Percentiles rank a stretch among this genome's conserved stretches.
Evolutionary conservation across 805 yeast genomes (phyloP).

Genomic region (Komagataella kurtzmanii): DNA sequence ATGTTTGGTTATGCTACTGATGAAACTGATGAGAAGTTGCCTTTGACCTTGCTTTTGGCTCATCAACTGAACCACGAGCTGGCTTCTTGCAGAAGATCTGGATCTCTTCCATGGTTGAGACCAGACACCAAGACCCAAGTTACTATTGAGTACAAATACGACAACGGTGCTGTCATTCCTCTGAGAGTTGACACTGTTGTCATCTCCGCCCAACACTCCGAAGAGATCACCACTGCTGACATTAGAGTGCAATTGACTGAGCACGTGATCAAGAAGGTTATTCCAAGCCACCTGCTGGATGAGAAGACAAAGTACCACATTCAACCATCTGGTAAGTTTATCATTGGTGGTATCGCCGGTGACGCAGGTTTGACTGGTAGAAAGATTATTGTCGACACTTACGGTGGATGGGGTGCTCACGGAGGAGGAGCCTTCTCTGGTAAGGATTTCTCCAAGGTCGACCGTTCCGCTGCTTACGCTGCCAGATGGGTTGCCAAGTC

Average conservation of each 20-base stretch:
- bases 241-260: slow-evolving; percentile 66
- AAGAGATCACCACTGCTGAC: slow-evolving; percentile 86
- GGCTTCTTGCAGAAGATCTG: slow-evolving; percentile 96
- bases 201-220: slow-evolving; percentile 96
- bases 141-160: slow-evolving; percentile 90
- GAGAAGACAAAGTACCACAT: slow-evolving; percentile 95
- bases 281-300: slow-evolving; percentile 82
- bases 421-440: slow-evolving; percentile 99
- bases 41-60: slow-evolving; percentile 85
- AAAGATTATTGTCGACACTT: slow-evolving; percentile 98
- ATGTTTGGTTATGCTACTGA: slow-evolving; percentile 99
- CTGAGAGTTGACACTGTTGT: slow-evolving; percentile 95
- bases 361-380: slow-evolving; percentile 99
- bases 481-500: slow-evolving; percentile 99
- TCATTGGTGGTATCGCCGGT: slow-evolving; percentile 99
- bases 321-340: slow-evolving; percentile 99
- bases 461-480: slow-evolving; percentile 99
- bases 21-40: slow-evolving; percentile 95
- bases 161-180: slow-evolving; percentile 92
- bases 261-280: slow-evolving; percentile 83
- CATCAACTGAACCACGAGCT: slow-evolving; percentile 94
- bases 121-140: slow-evolving; percentile 99
- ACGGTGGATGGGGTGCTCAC: slow-evolving; percentile 99
- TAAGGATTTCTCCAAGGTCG: slow-evolving; percentile 99
- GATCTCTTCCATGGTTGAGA: slow-evolving; percentile 91